Percentiles rank a stretch among this genome's conserved stretches.
These are phyloP conservation scores for Ustanciosporium gigantosporum DNA, from an alignment of 1,284 basidiomycete species.

Conservation along the genomic window DNA sequence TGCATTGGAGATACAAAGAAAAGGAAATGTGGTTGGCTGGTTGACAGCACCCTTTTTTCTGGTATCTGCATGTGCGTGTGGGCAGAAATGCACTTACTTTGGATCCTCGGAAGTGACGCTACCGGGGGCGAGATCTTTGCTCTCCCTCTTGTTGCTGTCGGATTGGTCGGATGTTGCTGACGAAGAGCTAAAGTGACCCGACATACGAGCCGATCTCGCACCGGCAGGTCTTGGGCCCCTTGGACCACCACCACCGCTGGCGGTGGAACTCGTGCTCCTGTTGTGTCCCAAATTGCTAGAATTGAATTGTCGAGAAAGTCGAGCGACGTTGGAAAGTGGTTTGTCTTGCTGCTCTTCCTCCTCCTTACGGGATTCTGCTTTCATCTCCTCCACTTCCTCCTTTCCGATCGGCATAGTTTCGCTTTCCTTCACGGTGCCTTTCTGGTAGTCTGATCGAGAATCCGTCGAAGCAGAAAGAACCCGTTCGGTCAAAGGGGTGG, in stretches of 20 bases:
- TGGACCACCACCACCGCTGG: slow-evolving; percentile 7
- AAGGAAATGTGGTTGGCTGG: no score
- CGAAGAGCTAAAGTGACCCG: slow-evolving; percentile 4
- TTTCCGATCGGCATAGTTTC: slow-evolving; percentile 15
- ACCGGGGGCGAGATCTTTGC: not conserved
- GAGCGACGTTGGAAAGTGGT: slow-evolving; percentile 46
- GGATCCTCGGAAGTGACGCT: not conserved
- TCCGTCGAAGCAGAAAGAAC: slow-evolving; percentile 25
- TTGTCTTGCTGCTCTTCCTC: slow-evolving; percentile 27
- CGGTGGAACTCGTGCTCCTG: slow-evolving; percentile 2
- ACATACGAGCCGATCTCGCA: slow-evolving; percentile 12
- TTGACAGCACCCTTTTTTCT: no score
- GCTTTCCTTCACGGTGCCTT: slow-evolving; percentile 9
- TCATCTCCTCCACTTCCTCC: no score
- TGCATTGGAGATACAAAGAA: no score
- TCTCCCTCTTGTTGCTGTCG: not conserved
- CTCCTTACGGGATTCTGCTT: no score
- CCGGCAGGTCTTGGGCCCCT: slow-evolving; percentile 23
- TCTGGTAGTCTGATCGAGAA: slow-evolving; percentile 1
- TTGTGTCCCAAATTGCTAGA: not conserved
- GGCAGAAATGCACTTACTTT: slow-evolving; percentile 1
- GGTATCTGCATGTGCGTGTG: not conserved
- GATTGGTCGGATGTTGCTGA: not conserved
- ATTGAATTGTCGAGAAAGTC: slow-evolving; percentile 46
- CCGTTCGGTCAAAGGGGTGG: slow-evolving; percentile 62